Evolutionary conservation across 1,284 basidiomycete species (phyloP), one percentile per base, ranked within the genome.

Genomic region (Nidula niveotomentosa): DNA sequence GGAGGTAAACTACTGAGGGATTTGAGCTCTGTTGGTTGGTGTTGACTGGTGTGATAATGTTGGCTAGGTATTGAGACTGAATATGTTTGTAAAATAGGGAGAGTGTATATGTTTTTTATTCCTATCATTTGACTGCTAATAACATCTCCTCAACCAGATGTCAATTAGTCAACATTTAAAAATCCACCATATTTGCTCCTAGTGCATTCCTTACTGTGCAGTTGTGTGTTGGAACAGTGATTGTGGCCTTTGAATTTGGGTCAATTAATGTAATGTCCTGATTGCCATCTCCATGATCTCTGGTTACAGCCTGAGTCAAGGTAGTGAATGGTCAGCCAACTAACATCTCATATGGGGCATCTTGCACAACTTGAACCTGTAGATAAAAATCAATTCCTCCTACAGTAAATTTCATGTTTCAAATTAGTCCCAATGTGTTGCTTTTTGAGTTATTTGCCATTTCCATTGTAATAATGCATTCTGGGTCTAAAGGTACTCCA

Each of bases 391-490:
- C 18, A 7, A n/a, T 34, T 3, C 48, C 17, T 3, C 49, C 53
- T 8, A 57, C 36, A n/a, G 12, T 7, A 7, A 57, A 48, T 23
- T 41, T 46, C 23, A 57, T 48, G 15, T 57, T 50, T 13, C 6
- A 33, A 9, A 57, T 13, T 4, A 54, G 53, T 2, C 56, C 56
- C 7, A 30, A 34, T 1, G 53, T 50, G 6, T 2, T 35, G 30
- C 39, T 45, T 2, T 23, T 13, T 1, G 49, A 49, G 9, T 18
- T 15, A 36, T 57, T 57, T 2, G 53, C 56, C 4, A 46, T 30
- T 43, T 57, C 49, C 48, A 57, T 54, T n/a, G 41, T 43, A 10
- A 57, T 54, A n/a, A 15, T 35, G 4, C 52, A 44, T 15, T 52
- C 44, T 1, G 43, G 18, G n/a, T 49, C 17, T 12, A 53, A 12